Evolutionary conservation across 2,329 filamentous ascomycete genomes (phyloP).

Genomic region (Aphanocladium album): DNA sequence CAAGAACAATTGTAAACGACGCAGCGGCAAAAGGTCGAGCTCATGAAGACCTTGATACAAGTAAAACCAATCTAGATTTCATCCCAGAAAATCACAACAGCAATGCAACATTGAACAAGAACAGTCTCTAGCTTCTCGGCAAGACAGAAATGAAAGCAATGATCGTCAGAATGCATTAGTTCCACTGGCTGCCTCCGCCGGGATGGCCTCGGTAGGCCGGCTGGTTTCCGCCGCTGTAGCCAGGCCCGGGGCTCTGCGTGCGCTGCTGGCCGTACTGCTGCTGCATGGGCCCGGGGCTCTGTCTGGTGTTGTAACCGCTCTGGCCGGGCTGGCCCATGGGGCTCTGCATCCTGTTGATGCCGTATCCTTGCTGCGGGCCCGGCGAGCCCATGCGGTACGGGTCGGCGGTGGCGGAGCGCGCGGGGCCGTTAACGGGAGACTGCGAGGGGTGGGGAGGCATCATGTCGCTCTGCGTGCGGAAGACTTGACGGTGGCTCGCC

Average conservation of each 20-base stretch:
- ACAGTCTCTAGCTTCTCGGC: neutral
- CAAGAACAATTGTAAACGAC: neutral
- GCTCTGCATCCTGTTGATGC: constrained; percentile 12
- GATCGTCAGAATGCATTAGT: neutral
- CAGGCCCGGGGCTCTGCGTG: constrained; percentile 12
- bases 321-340: constrained; percentile 13
- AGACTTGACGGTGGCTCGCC: constrained; percentile 2
- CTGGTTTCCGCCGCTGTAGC: constrained; percentile 2
- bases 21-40: neutral
- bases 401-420: constrained; percentile 10
- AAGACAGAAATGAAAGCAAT: neutral
- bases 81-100: neutral
- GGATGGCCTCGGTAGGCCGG: constrained; percentile 10
- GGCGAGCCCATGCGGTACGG: constrained; percentile 16
- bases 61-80: constrained; percentile 5
- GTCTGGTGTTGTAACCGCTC: neutral
- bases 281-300: constrained; percentile 12
- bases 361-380: constrained; percentile 14
- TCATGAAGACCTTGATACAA: constrained; percentile 5
- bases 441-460: neutral
- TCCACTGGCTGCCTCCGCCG: constrained; percentile 2
- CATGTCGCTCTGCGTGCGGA: constrained; percentile 11
- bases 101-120: neutral
- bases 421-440: neutral
- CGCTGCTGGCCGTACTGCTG: constrained; percentile 3